These are phyloP conservation scores for Aquilaria agallochum DNA, from an alignment of 441 rosid genomes.

Conservation along the genomic window DNA sequence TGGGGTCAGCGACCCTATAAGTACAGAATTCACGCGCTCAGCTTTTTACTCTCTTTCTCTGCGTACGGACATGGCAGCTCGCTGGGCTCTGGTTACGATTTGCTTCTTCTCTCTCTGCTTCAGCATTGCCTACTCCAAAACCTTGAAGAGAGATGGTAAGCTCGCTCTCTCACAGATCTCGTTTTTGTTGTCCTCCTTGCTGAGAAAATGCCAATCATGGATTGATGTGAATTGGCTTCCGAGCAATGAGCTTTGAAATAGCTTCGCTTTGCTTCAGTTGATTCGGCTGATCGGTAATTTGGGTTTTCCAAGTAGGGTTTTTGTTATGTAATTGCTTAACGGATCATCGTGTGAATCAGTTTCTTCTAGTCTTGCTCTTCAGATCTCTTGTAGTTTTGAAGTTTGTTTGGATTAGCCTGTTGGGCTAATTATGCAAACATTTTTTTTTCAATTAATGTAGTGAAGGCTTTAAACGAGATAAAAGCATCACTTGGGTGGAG, in stretches of 20 bases:
- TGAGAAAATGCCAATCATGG: neutral
- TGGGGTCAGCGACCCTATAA: too few relatives aligned
- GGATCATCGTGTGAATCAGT: neutral
- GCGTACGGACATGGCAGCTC: slow-evolving; percentile 10
- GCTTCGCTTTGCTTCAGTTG: slow-evolving; percentile 1
- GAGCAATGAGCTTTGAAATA: neutral
- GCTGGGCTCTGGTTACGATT: slow-evolving; percentile 12
- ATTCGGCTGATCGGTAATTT: neutral
- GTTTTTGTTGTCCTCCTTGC: slow-evolving; percentile 2
- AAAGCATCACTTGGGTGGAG: slow-evolving; percentile 86
- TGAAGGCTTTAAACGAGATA: slow-evolving; percentile 76
- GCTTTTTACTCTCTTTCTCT: neutral
- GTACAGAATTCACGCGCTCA: too few relatives aligned
- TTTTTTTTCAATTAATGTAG: slow-evolving; percentile 20
- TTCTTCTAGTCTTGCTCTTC: too few relatives aligned
- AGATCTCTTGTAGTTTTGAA: too few relatives aligned
- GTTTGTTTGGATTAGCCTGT: too few relatives aligned
- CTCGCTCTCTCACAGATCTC: slow-evolving; percentile 5
- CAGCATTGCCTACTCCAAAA: slow-evolving; percentile 31
- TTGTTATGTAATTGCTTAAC: neutral
- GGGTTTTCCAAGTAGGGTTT: neutral
- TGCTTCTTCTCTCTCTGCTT: slow-evolving; percentile 22
- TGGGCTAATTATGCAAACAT: neutral
- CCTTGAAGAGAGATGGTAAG: slow-evolving; percentile 50
- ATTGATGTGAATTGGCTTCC: neutral